phyloP scores from a whole-genome alignment of 768 basidiomycete species.

The Tulasnella sp. region DNA sequence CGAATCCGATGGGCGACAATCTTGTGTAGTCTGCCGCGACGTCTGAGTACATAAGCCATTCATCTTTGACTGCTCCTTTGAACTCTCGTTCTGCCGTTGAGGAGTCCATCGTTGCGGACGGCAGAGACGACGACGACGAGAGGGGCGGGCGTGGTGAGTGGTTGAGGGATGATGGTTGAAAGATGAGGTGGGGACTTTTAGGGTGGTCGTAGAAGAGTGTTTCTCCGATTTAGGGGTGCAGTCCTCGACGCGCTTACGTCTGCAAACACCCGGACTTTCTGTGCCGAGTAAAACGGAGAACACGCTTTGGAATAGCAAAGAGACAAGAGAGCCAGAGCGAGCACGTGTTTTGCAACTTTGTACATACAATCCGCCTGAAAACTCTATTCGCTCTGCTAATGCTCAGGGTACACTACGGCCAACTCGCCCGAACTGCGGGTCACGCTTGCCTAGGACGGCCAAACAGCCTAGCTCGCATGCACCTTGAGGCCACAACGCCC shows the following conservation, averaged over 20 bases:
- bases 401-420: not conserved
- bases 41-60: slow-evolving; percentile 79
- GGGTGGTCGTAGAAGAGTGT: not conserved
- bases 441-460: not conserved
- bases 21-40: slow-evolving; percentile 58
- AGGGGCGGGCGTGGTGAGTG: not conserved
- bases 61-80: slow-evolving; percentile 73
- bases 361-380: not conserved
- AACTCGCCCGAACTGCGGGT: not conserved
- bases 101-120: not conserved
- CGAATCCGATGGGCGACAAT: slow-evolving; percentile 74
- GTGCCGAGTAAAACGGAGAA: not conserved
- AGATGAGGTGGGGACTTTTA: not conserved
- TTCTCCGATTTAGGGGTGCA: not conserved
- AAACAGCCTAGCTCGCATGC: too few species aligned
- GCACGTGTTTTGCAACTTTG: not conserved
- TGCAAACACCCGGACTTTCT: not conserved
- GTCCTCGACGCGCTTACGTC: not conserved
- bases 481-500: not conserved
- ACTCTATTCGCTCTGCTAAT: not conserved
- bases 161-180: not conserved
- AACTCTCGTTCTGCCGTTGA: not conserved
- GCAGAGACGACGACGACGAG: not conserved
- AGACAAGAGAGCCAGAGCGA: too few species aligned
- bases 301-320: too few species aligned